phyloP scores from a whole-genome alignment of 352 stramenopile species.

The Phytophthora capsici region DNA sequence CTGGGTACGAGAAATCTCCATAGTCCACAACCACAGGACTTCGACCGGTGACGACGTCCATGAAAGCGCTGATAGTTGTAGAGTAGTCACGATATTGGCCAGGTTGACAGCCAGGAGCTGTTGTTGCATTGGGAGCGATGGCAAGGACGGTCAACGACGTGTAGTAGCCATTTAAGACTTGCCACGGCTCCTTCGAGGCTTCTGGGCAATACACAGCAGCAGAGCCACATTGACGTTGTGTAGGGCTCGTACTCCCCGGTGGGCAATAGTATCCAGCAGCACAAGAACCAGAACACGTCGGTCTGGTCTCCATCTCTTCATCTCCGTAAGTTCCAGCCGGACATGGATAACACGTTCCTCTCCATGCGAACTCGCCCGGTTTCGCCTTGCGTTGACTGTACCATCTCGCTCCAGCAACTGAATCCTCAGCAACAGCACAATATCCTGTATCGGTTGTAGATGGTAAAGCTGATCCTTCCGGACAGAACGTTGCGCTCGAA shows the following conservation, averaged over 20 bases:
- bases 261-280: conserved; percentile 74
- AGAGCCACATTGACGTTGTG: conserved; percentile 56
- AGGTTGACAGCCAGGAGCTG: conserved; percentile 31
- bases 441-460: conserved; percentile 33
- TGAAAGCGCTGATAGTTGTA: conserved; percentile 35
- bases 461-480: conserved; percentile 37
- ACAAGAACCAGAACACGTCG: conserved; percentile 67
- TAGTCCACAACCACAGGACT: conserved; percentile 67
- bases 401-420: conserved; percentile 21
- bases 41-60: conserved; percentile 49
- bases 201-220: conserved; percentile 56
- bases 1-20: conserved; percentile 57
- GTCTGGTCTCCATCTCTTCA: conserved; percentile 41
- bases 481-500: conserved; percentile 45
- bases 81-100: conserved; percentile 33
- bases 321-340: conserved; percentile 67
- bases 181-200: conserved; percentile 32
- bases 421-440: conserved; percentile 31
- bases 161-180: conserved; percentile 51
- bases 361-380: conserved; percentile 65
- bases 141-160: conserved; percentile 45
- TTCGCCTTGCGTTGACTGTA: conserved; percentile 38
- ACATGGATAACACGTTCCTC: conserved; percentile 66
- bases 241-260: conserved; percentile 48
- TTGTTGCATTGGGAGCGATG: conserved; percentile 12